Base-by-base conservation (phyloP, 2,329 filamentous ascomycete species). In the Triangularia setosa region DNA sequence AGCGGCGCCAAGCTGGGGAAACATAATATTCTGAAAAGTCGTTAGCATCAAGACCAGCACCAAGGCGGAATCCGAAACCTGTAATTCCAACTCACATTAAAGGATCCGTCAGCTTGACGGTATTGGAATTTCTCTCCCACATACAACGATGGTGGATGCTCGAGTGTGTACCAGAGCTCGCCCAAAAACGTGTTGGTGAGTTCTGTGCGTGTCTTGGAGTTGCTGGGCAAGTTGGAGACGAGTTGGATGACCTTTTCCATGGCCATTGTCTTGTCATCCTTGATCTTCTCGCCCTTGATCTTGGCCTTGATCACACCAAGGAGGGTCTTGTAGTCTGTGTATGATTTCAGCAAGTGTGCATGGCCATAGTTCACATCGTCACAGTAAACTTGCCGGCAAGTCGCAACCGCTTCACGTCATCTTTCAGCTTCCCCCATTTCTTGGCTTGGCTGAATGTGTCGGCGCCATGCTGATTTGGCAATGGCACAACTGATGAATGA, bases 231-330 rank as follows among this genome's bases (percentile, higher is more conserved):
- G 30, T 83, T 84, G 12, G 87, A 82, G 4, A 91, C 88, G 16
- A 92, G 80, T 78, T 88, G 84, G 65, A 92, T 91, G 4, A 89
- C 82, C 7, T 85, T 81, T 75, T 92, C 90, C 86, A 92, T 91
- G 54, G 92, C 79, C 81, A 91, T 90, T 1, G 87, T 90, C 77
- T 90, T 90, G 78, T 94, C 91, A 70, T 94, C 88, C 4, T 86
- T 76, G 11, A 88, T 79, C 57, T 85, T 79, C 64, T 83, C 82
- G 1, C 89, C 87, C 69, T 85, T 88, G 30, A 87, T 75, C 75
- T 91, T 87, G 66, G 79, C 81, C 62, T 84, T 82, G 64, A 91
- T 78, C 40, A 92, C 77, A 4, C 84, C 80, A 54, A 84, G 75
- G 18, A 92, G 77, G 0, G 89, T 91, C 70, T 84, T 83, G 54